Evolutionary conservation across 352 stramenopile genomes (phyloP).

Genomic region (Halophytophthora polymorphica): DNA sequence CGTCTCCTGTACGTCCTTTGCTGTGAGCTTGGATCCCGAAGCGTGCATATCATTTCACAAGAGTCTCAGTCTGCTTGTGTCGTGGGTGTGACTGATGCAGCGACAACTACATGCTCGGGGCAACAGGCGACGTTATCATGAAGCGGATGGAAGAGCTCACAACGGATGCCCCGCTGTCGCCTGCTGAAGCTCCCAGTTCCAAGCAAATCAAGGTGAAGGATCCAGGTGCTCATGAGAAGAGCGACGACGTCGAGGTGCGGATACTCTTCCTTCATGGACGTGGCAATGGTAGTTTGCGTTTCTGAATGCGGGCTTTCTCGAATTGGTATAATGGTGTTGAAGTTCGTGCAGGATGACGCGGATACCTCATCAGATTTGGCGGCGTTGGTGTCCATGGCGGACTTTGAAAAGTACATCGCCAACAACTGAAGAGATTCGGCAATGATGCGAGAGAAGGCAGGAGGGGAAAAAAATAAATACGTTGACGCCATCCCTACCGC

Average conservation of each 20-base stretch:
- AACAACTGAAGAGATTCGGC: slow-evolving; percentile 38
- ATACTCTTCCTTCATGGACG: too few relatives aligned
- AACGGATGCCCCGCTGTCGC: slow-evolving; percentile 3
- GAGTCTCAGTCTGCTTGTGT: too few relatives aligned
- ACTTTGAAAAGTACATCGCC: slow-evolving; percentile 52
- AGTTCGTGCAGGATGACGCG: too few relatives aligned
- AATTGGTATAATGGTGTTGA: too few relatives aligned
- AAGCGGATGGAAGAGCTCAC: slow-evolving; percentile 45
- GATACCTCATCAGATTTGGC: slow-evolving; percentile 9
- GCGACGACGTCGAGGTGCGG: slow-evolving; percentile 6
- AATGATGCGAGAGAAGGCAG: slow-evolving; percentile 10
- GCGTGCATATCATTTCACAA: too few relatives aligned
- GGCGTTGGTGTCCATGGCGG: slow-evolving; percentile 26
- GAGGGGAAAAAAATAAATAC: too few relatives aligned
- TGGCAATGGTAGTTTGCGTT: too few relatives aligned
- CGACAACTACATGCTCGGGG: slow-evolving; percentile 48
- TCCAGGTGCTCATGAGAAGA: neutral
- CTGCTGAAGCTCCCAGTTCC: neutral
- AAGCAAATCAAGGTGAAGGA: neutral
- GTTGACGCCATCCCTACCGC: too few relatives aligned
- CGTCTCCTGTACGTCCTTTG: slow-evolving; percentile 45
- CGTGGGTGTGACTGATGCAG: too few relatives aligned
- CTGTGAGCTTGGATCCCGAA: too few relatives aligned
- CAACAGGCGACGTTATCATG: slow-evolving; percentile 43
- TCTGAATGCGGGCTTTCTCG: too few relatives aligned